Evolutionary conservation across 2,329 filamentous ascomycete genomes (phyloP).

Genomic region (Fusarium fracticaudum): DNA sequence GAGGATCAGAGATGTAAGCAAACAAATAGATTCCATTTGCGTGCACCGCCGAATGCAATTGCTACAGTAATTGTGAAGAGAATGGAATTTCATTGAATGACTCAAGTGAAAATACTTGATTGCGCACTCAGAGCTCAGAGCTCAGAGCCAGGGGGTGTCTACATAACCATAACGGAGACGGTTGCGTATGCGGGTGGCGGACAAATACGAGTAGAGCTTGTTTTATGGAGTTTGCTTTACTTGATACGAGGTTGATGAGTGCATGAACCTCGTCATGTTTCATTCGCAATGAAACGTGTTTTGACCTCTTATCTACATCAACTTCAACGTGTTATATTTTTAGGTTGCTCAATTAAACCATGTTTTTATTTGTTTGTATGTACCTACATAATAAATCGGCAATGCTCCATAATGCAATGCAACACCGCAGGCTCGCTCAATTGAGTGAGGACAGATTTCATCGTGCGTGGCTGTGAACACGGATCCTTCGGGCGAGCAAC

Average conservation of each 20-base stretch:
- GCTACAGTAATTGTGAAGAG: not conserved
- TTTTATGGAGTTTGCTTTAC: constrained; percentile 26
- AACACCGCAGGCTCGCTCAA: not conserved
- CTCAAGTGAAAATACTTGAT: constrained; percentile 13
- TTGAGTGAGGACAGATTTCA: not conserved
- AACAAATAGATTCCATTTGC: not conserved
- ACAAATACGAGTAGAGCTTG: constrained; percentile 17
- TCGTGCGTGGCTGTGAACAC: constrained; percentile 15
- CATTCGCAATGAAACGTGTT: constrained; percentile 32
- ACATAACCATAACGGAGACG: constrained; percentile 23
- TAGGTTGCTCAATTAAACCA: not conserved
- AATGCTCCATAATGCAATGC: not conserved
- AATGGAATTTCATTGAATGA: constrained; percentile 9
- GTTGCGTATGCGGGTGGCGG: constrained; percentile 35
- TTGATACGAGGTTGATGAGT: constrained; percentile 25
- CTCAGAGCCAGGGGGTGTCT: not conserved
- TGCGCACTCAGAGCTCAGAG: not conserved
- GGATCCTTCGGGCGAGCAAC: constrained; percentile 16
- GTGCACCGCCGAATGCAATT: not conserved
- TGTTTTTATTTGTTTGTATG: not conserved
- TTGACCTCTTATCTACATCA: not conserved
- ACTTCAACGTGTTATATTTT: constrained; percentile 9
- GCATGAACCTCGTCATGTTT: constrained; percentile 27
- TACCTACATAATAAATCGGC: too few species aligned
- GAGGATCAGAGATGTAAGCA: constrained; percentile 1